Evolutionary conservation across 106 monocot genomes (phyloP).

Genomic region (Amphibolis antarctica): DNA sequence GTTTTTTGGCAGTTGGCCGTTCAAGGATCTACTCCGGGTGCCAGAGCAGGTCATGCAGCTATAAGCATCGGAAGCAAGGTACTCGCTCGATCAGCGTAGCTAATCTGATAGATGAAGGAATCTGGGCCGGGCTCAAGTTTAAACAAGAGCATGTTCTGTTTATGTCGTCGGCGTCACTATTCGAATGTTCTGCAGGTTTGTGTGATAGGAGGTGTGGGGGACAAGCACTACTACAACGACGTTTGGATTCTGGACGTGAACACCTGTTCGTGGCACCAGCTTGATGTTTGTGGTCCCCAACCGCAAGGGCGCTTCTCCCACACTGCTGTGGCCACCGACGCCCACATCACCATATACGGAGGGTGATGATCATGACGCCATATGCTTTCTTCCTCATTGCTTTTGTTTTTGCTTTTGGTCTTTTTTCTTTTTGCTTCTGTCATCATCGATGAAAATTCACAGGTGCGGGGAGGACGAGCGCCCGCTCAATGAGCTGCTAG

Average conservation of each 20-base stretch:
- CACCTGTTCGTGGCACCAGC: constrained; percentile 52
- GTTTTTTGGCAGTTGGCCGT: constrained; percentile 35
- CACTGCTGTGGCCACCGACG: constrained; percentile 46
- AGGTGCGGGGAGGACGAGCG: constrained; percentile 95
- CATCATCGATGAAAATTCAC: not conserved
- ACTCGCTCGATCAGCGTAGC: too few species aligned
- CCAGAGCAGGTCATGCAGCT: constrained; percentile 80
- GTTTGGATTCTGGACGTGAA: constrained; percentile 74
- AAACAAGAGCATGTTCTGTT: too few species aligned
- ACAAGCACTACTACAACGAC: constrained; percentile 89
- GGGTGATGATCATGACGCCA: constrained; percentile 35
- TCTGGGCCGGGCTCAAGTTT: too few species aligned
- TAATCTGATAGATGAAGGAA: too few species aligned
- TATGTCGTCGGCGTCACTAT: too few species aligned
- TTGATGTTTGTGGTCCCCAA: constrained; percentile 52
- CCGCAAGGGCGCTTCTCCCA: constrained; percentile 91
- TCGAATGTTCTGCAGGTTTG: constrained; percentile 40
- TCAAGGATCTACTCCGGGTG: constrained; percentile 74
- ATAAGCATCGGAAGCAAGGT: constrained; percentile 63
- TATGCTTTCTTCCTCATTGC: not conserved
- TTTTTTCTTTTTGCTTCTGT: not conserved
- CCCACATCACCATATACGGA: constrained; percentile 73
- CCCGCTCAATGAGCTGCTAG: constrained; percentile 71
- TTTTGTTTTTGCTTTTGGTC: not conserved
- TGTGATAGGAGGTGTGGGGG: constrained; percentile 82